Conservation (phyloP, 495 filamentous ascomycete species). For the Aspergillus hancockii region DNA sequence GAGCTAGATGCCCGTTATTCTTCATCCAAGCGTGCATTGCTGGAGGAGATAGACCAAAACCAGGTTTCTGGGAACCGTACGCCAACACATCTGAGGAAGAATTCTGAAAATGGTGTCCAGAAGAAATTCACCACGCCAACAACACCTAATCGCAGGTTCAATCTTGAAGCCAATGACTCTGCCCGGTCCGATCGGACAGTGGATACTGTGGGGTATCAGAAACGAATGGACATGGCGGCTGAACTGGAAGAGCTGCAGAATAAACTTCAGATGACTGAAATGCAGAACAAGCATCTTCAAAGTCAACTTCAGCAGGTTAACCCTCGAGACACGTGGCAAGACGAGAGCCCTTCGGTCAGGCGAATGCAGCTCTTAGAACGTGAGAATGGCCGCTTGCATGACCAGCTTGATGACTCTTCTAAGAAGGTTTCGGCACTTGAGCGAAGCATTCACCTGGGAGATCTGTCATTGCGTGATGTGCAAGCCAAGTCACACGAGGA, state of each 20-base stretch:
- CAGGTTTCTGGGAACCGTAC: constrained; percentile 75
- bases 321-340: constrained; percentile 61
- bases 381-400: constrained; percentile 88
- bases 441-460: constrained; percentile 82
- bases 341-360: constrained; percentile 81
- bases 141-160: constrained; percentile 71
- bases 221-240: constrained; percentile 84
- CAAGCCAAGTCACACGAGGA: constrained; percentile 95
- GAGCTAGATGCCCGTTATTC: constrained; percentile 73
- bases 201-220: constrained; percentile 86
- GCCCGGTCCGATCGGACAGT: constrained; percentile 84
- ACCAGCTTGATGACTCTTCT: constrained; percentile 91
- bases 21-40: constrained; percentile 66
- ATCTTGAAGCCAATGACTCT: constrained; percentile 69
- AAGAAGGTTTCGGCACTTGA: constrained; percentile 92
- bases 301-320: constrained; percentile 74
- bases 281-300: constrained; percentile 94
- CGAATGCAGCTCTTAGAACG: constrained; percentile 90
- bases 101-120: constrained; percentile 59
- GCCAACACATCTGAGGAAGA: constrained; percentile 72
- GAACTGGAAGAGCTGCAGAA: constrained; percentile 94
- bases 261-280: constrained; percentile 90
- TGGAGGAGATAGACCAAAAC: constrained; percentile 89
- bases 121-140: constrained; percentile 74
- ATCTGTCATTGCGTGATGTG: constrained; percentile 86